These are phyloP conservation scores for Cryptomeria japonica DNA, from an alignment of 75 land plant species.

Conservation along the genomic window DNA sequence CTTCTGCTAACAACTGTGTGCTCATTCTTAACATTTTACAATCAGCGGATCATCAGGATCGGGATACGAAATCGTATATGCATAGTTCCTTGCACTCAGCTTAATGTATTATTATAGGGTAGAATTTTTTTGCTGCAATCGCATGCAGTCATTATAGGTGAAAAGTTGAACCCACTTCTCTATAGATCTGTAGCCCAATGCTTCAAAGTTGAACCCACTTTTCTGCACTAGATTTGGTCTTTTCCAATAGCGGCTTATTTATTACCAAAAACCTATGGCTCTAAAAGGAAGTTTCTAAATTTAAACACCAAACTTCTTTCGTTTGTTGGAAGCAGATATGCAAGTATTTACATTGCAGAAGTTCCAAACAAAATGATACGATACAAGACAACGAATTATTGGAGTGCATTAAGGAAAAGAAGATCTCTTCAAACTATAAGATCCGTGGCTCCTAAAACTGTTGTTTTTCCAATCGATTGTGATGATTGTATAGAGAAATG, in stretches of 20 bases:
- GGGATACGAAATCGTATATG: too few relatives aligned
- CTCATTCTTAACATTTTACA: too few relatives aligned
- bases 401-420: neutral
- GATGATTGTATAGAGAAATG: neutral
- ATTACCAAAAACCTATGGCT: slow-evolving; percentile 35
- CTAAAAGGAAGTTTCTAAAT: slow-evolving; percentile 34
- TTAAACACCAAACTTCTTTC: slow-evolving; percentile 11
- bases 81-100: too few relatives aligned
- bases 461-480: neutral
- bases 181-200: too few relatives aligned
- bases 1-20: too few relatives aligned
- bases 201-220: too few relatives aligned
- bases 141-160: too few relatives aligned
- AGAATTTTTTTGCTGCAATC: too few relatives aligned
- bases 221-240: slow-evolving; percentile 14
- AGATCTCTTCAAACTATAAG: slow-evolving; percentile 5
- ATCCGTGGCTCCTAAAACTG: neutral
- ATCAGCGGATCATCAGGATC: too few relatives aligned
- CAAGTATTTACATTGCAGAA: slow-evolving; percentile 5
- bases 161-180: too few relatives aligned
- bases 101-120: too few relatives aligned
- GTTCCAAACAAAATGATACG: neutral
- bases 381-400: slow-evolving; percentile 7
- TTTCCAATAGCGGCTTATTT: slow-evolving; percentile 39
- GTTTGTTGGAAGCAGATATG: slow-evolving; percentile 5